Percentiles rank a stretch among this genome's conserved stretches.
Evolutionary conservation across 495 filamentous ascomycete genomes (phyloP).

Genomic region (Jackrogersella multiformis): DNA sequence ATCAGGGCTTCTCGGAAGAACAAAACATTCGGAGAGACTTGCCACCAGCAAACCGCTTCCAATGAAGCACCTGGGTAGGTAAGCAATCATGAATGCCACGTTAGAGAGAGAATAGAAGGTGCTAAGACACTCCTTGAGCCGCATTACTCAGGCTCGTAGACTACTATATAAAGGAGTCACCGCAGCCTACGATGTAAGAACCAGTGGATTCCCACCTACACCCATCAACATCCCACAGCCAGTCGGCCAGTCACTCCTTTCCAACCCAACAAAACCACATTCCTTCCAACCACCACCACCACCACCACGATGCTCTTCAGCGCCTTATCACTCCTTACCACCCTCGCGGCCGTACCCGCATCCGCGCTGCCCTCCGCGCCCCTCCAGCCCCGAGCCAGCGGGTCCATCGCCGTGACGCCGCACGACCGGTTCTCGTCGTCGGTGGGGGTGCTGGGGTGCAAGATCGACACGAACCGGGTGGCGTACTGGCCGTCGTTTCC

Average conservation of each 20-base stretch:
- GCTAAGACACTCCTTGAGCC: background rate
- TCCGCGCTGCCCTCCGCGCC: conserved; percentile 12
- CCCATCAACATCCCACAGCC: conserved; percentile 7
- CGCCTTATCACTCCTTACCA: conserved; percentile 24
- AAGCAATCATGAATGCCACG: background rate
- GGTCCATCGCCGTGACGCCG: conserved; percentile 39
- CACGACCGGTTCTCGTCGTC: conserved; percentile 47
- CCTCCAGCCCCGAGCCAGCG: conserved; percentile 19
- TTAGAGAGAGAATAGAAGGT: background rate
- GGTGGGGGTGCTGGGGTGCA: conserved; percentile 47
- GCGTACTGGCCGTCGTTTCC: conserved; percentile 47
- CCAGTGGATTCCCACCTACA: conserved; percentile 2
- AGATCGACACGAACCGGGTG: conserved; percentile 48
- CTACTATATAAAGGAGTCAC: conserved; percentile 12
- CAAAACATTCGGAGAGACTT: background rate
- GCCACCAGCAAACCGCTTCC: background rate
- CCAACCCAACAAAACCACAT: background rate
- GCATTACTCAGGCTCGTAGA: background rate
- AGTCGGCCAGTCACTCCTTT: conserved; percentile 21
- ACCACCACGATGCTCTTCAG: conserved; percentile 31
- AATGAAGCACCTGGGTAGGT: too few relatives aligned
- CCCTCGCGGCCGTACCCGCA: conserved; percentile 24
- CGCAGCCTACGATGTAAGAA: background rate
- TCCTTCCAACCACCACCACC: background rate
- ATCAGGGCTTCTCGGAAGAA: background rate